Evolutionary conservation across 805 yeast genomes (phyloP), one percentile per base, ranked within the genome.

Genomic region (Lipomyces kockii): DNA sequence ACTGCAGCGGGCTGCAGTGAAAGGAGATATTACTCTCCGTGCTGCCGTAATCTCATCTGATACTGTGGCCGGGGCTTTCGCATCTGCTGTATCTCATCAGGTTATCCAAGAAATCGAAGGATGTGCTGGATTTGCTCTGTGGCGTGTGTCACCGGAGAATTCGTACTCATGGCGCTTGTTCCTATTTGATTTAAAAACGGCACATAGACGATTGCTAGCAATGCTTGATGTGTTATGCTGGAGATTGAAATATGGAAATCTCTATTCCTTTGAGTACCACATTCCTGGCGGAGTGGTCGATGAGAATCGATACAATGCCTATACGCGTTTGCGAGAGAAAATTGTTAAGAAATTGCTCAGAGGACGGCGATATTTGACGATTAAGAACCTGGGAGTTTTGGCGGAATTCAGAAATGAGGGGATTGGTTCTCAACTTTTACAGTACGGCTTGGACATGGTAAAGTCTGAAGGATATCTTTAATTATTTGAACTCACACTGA

Each of bases 371-470:
- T 37, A 51, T 46, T 27, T 62, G 32, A 46, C 61, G 37, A 32
- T 60, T 17, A 34, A 37, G 34, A 29, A 46, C 20, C n/a, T 57
- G 3, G 14, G 51, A 4, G 54, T 27, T 17, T 43, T 9, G 51
- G 52, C 3, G 61, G 55, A 14, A 35, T n/a, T n/a, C 52, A 12
- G 53, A n/a, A 39, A 58, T 32, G 63, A 46, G 25, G 63, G 59
- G 3, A 56, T 65, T n/a, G 62, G 53, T 7, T 11, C 64, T 3
- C 61, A 49, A 34, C 53, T 68, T 29, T 32, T 68, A 14, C 62
- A 65, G 29, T 68, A 68, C 49, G 71, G 71, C 9, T 37, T 62
- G 8, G 71, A 68, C 58, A 65, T 68, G 71, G 66, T 63, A 29
- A 14, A 14, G 60, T 27, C 22, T 17, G 8, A 2, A 12, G 17